These are phyloP conservation scores for Metschnikowia anglica DNA, from an alignment of 805 yeast species.

Conservation along the genomic window DNA sequence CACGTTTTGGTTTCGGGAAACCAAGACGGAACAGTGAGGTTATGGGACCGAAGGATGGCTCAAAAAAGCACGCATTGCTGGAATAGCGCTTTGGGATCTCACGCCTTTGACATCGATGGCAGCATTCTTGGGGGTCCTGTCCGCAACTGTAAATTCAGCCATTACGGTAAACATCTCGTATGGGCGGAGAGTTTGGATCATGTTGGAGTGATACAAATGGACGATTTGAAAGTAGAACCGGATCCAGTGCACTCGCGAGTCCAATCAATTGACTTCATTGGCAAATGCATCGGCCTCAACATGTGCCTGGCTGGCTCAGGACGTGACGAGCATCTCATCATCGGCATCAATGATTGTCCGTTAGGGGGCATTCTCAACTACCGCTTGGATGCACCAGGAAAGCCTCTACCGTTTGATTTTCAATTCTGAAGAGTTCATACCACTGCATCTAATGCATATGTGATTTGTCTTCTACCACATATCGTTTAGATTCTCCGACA, in stretches of 20 bases:
- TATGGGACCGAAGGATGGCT: conserved; percentile 51
- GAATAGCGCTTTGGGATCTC: conserved; percentile 36
- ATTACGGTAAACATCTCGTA: conserved; percentile 44
- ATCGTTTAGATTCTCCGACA: conserved; percentile 39
- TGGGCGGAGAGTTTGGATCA: conserved; percentile 57
- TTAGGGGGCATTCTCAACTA: conserved; percentile 59
- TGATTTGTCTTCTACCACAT: conserved; percentile 50
- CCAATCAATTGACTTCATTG: conserved; percentile 55
- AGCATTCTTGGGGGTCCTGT: conserved; percentile 46
- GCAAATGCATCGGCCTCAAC: conserved; percentile 57
- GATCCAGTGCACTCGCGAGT: conserved; percentile 22
- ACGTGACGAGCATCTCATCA: conserved; percentile 47
- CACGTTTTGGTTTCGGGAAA: conserved; percentile 53
- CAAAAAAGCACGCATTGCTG: conserved; percentile 29
- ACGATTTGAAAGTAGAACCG: conserved; percentile 23
- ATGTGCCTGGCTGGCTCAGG: conserved; percentile 45
- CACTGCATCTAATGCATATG: too few relatives aligned
- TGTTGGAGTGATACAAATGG: conserved; percentile 48
- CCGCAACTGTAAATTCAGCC: conserved; percentile 51
- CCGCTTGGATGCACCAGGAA: conserved; percentile 34
- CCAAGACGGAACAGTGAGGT: conserved; percentile 57
- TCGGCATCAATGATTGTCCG: conserved; percentile 55
- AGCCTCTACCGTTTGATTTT: conserved; percentile 43
- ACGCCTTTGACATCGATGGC: conserved; percentile 17
- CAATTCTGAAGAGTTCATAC: conserved; percentile 21